Conservation (phyloP, 805 yeast species). For the Pichia ethanolica region DNA sequence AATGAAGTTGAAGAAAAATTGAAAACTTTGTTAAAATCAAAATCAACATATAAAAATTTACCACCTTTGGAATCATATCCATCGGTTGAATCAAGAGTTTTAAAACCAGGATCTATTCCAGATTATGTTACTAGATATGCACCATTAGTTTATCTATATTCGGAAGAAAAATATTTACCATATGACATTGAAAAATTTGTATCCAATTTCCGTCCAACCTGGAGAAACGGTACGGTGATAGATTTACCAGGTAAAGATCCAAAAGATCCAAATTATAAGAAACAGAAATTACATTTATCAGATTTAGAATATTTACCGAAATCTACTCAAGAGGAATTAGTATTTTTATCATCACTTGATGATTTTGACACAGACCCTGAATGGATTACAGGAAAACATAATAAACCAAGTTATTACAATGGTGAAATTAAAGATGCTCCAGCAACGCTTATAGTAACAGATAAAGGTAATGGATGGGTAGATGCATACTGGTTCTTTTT, state of each 20-base stretch:
- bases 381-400: slow-evolving; percentile 73
- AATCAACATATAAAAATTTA: slow-evolving; percentile 17
- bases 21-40: background rate
- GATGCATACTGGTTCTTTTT: slow-evolving; percentile 97
- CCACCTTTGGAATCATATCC: slow-evolving; percentile 35
- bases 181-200: slow-evolving; percentile 71
- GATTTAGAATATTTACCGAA: slow-evolving; percentile 31
- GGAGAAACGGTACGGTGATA: slow-evolving; percentile 39
- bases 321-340: slow-evolving; percentile 22
- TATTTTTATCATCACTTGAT: slow-evolving; percentile 57
- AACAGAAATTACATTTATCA: slow-evolving; percentile 20
- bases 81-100: slow-evolving; percentile 27
- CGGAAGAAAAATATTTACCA: slow-evolving; percentile 83
- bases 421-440: slow-evolving; percentile 76
- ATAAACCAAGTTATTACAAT: slow-evolving; percentile 60
- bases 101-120: slow-evolving; percentile 53
- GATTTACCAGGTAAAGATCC: slow-evolving; percentile 18
- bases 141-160: slow-evolving; percentile 78
- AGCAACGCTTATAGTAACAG: slow-evolving; percentile 73
- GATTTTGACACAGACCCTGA: slow-evolving; percentile 71
- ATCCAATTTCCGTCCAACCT: slow-evolving; percentile 52
- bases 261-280: slow-evolving; percentile 8
- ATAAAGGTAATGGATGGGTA: slow-evolving; percentile 90
- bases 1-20: background rate
- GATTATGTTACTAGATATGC: slow-evolving; percentile 53